Evolutionary conservation across 176 grass and related monocot species (phyloP).

Genomic region (Eleusine coracana): DNA sequence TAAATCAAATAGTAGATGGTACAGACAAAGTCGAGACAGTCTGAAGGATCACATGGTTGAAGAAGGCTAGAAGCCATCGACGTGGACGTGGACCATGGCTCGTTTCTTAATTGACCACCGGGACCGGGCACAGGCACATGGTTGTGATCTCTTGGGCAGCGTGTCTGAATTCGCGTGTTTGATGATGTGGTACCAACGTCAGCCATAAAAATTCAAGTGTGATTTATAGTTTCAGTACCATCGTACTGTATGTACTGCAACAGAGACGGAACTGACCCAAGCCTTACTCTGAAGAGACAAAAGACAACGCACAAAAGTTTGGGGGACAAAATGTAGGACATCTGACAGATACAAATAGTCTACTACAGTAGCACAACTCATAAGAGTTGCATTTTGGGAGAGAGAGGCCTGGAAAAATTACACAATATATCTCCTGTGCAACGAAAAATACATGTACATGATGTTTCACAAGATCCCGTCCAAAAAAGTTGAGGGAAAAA

Average conservation of each 20-base stretch:
- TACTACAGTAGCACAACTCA: neutral
- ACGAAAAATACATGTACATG: slow-evolving; percentile 44
- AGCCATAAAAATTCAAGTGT: too few relatives aligned
- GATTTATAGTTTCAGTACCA: too few relatives aligned
- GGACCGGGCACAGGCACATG: slow-evolving; percentile 6
- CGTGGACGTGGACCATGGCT: slow-evolving; percentile 15
- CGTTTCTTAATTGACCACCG: neutral
- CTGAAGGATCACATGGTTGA: slow-evolving; percentile 19
- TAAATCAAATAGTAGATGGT: neutral
- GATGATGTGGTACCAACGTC: neutral
- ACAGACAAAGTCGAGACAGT: neutral
- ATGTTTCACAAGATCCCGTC: slow-evolving; percentile 28
- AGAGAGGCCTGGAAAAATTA: neutral
- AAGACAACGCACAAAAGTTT: neutral
- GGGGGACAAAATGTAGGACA: neutral
- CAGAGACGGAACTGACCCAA: too few relatives aligned
- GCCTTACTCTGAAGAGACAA: too few relatives aligned
- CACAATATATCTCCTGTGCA: slow-evolving; percentile 14
- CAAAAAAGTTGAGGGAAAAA: slow-evolving; percentile 46
- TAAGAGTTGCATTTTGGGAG: neutral
- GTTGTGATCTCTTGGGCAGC: neutral
- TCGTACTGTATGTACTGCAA: too few relatives aligned
- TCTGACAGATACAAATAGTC: neutral
- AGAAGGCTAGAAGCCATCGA: slow-evolving; percentile 20
- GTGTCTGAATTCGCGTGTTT: neutral